phyloP scores from a whole-genome alignment of 1,284 basidiomycete genomes.

The Cutaneotrichosporon mucoides region DNA sequence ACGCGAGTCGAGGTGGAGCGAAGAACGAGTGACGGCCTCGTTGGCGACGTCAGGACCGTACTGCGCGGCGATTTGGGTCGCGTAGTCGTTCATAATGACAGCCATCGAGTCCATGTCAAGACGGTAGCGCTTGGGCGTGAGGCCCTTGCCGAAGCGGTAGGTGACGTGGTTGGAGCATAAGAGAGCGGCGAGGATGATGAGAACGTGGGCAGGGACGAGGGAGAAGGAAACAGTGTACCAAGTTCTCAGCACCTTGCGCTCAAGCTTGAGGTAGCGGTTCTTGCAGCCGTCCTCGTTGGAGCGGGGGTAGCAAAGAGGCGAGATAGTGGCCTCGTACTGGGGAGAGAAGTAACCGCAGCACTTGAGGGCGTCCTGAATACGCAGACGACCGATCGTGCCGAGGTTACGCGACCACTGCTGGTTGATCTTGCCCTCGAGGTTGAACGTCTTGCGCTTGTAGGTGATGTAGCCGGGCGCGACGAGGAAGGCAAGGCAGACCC shows the following conservation, averaged over 20 bases:
- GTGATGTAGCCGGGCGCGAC: slow-evolving; percentile 65
- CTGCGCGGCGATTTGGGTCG: slow-evolving; percentile 51
- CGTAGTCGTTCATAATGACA: slow-evolving; percentile 68
- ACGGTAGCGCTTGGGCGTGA: slow-evolving; percentile 68
- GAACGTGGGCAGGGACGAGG: slow-evolving; percentile 62
- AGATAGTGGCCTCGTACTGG: slow-evolving; percentile 62
- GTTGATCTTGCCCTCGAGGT: slow-evolving; percentile 69
- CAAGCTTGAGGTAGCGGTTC: slow-evolving; percentile 59
- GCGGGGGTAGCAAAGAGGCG: slow-evolving; percentile 62
- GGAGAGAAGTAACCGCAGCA: slow-evolving; percentile 69
- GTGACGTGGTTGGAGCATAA: slow-evolving; percentile 69
- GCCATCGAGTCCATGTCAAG: slow-evolving; percentile 63
- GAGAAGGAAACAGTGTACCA: slow-evolving; percentile 63
- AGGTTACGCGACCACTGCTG: slow-evolving; percentile 61
- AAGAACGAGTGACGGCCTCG: slow-evolving; percentile 41
- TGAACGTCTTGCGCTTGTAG: slow-evolving; percentile 63
- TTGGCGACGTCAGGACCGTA: slow-evolving; percentile 45
- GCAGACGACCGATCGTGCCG: slow-evolving; percentile 56
- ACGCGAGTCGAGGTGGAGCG: slow-evolving; percentile 28
- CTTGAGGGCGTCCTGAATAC: slow-evolving; percentile 60
- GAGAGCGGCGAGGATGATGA: slow-evolving; percentile 61
- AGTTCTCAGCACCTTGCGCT: slow-evolving; percentile 55
- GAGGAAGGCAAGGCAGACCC: slow-evolving; percentile 62
- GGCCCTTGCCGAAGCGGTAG: slow-evolving; percentile 70
- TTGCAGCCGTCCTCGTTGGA: slow-evolving; percentile 65